phyloP scores from a whole-genome alignment of 495 filamentous ascomycete genomes.

The Platismatia glauca region DNA sequence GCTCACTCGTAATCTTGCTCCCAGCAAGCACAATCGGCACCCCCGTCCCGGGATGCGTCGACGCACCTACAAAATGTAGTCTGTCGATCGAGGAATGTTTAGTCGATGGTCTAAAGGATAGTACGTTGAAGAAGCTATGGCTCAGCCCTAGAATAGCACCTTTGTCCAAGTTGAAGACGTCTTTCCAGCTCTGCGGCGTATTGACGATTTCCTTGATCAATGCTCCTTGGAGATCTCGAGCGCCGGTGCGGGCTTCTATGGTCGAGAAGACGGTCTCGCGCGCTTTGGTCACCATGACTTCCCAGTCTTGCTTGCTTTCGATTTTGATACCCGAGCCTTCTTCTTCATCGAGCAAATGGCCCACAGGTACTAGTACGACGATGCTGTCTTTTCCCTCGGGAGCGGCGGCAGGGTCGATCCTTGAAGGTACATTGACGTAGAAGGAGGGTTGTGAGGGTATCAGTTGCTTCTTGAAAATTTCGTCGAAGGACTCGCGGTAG shows the following conservation, averaged over 20 bases:
- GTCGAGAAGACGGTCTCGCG: conserved; percentile 46
- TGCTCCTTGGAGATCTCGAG: conserved; percentile 30
- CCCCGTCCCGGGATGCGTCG: conserved; percentile 63
- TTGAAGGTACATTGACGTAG: conserved; percentile 63
- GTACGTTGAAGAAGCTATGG: conserved; percentile 64
- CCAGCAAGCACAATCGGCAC: conserved; percentile 62
- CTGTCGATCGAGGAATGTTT: conserved; percentile 39
- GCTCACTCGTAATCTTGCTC: conserved; percentile 49
- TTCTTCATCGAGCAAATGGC: conserved; percentile 42
- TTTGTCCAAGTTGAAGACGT: conserved; percentile 58
- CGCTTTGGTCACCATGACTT: conserved; percentile 40
- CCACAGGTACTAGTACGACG: conserved; percentile 59
- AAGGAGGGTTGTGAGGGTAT: conserved; percentile 58
- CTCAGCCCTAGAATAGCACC: conserved; percentile 60
- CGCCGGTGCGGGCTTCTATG: conserved; percentile 46
- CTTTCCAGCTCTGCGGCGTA: conserved; percentile 51
- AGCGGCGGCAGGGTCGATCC: conserved; percentile 56
- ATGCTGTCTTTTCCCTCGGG: conserved; percentile 51
- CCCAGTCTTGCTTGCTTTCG: conserved; percentile 46
- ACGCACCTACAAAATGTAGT: conserved; percentile 59
- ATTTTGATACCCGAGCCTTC: conserved; percentile 28
- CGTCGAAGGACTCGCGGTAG: conserved; percentile 59
- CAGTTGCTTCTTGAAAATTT: conserved; percentile 56
- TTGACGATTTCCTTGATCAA: conserved; percentile 54
- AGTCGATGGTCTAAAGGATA: conserved; percentile 54